phyloP scores from a whole-genome alignment of 305 asterid species.

The Ajuga reptans region DNA sequence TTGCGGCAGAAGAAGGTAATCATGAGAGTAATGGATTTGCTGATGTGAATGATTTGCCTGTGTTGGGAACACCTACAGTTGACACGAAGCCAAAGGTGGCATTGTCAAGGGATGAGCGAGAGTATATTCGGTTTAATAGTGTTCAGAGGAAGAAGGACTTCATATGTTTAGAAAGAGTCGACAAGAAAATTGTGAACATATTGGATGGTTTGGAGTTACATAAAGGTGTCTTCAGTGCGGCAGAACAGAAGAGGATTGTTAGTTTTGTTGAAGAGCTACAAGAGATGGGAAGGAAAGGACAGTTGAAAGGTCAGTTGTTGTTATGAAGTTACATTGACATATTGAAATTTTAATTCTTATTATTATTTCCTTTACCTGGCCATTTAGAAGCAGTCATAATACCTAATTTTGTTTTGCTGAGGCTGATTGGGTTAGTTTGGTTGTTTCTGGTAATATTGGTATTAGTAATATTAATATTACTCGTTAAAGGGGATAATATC shows the following conservation, averaged over 20 bases:
- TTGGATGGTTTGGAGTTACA: conserved; percentile 85
- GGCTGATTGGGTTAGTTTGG: neutral
- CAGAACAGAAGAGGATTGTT: conserved; percentile 83
- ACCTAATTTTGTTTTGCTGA: neutral
- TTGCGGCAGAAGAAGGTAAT: conserved; percentile 50
- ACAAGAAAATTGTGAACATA: conserved; percentile 56
- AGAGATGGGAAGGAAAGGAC: conserved; percentile 65
- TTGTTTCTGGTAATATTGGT: neutral
- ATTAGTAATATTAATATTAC: neutral
- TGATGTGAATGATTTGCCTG: conserved; percentile 24
- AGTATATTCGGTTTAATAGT: conserved; percentile 48
- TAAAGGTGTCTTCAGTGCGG: conserved; percentile 70
- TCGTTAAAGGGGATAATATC: neutral
- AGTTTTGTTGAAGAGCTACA: conserved; percentile 48
- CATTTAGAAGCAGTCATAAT: neutral
- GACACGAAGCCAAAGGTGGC: conserved; percentile 45
- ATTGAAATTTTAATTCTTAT: neutral
- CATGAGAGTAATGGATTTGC: conserved; percentile 29
- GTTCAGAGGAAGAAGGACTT: conserved; percentile 69
- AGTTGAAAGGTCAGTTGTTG: conserved; percentile 55
- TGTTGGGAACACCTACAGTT: conserved; percentile 26
- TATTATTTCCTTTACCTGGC: neutral
- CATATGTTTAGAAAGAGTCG: conserved; percentile 57
- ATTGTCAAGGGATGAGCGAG: conserved; percentile 76
- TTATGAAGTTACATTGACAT: neutral